Conservation (phyloP, 1,139 yeast genomes). For the Lodderomyces orthopsilosis region DNA sequence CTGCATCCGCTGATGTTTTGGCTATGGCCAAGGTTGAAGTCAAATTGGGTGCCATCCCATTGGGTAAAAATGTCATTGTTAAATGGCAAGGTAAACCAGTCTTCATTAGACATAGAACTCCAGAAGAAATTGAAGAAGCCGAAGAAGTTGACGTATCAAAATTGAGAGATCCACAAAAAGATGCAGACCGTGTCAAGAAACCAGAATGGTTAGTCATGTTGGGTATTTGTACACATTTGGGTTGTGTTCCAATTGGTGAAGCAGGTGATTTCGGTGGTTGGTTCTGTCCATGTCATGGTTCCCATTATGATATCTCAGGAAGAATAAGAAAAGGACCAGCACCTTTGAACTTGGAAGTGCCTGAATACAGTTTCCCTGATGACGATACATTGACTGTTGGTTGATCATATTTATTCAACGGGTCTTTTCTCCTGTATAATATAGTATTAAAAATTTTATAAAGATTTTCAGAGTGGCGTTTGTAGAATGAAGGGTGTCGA, state of each 20-base stretch:
- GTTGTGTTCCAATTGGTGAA: conserved; percentile 99
- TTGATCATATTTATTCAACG: conserved; percentile 20
- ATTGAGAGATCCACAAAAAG: conserved; percentile 93
- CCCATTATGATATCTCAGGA: conserved; percentile 99
- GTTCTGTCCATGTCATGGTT: conserved; percentile 99
- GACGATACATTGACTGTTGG: conserved; percentile 78
- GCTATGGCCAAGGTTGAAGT: conserved; percentile 99
- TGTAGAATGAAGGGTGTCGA: conserved; percentile 2
- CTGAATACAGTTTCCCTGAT: conserved; percentile 79
- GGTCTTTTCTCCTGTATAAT: background rate
- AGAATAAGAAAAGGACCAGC: conserved; percentile 99
- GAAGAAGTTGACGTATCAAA: conserved; percentile 67
- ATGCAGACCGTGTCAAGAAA: conserved; percentile 89
- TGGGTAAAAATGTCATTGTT: conserved; percentile 96
- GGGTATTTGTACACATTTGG: conserved; percentile 99
- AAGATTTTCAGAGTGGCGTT: background rate
- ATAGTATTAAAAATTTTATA: background rate
- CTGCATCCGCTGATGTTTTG: conserved; percentile 98
- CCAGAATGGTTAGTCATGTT: conserved; percentile 99
- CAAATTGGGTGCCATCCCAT: conserved; percentile 89
- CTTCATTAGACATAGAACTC: conserved; percentile 98
- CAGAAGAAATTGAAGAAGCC: conserved; percentile 92
- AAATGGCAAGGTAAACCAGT: conserved; percentile 99
- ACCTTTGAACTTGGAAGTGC: conserved; percentile 97
- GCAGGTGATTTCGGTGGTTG: conserved; percentile 99